These are phyloP conservation scores for Parastagonospora nodorum DNA, from an alignment of 2,329 filamentous ascomycete genomes.

Conservation along the genomic window DNA sequence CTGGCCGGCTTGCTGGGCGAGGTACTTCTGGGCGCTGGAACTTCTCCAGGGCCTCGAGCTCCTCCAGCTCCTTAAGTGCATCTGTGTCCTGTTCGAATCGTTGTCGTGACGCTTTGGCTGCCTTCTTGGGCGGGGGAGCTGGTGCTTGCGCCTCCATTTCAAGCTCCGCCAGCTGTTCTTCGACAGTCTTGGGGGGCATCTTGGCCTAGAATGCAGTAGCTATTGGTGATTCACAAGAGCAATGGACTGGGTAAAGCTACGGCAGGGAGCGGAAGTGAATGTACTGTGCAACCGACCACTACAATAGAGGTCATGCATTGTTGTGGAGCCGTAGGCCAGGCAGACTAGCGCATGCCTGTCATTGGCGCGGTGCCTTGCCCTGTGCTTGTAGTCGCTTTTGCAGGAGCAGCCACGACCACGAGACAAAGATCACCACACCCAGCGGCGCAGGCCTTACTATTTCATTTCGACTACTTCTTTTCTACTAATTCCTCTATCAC, in stretches of 20 bases:
- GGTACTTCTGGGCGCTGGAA: slow-evolving; percentile 61
- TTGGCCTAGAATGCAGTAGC: background rate
- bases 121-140: slow-evolving; percentile 50
- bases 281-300: background rate
- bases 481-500: slow-evolving; percentile 20
- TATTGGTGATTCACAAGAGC: slow-evolving; percentile 1
- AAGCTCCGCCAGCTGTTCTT: slow-evolving; percentile 56
- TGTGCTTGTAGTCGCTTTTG: slow-evolving; percentile 32
- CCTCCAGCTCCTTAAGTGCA: slow-evolving; percentile 85
- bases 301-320: slow-evolving; percentile 11
- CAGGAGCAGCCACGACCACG: slow-evolving; percentile 39
- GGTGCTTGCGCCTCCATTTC: slow-evolving; percentile 41
- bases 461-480: slow-evolving; percentile 21
- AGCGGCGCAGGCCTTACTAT: slow-evolving; percentile 21
- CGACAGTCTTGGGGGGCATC: slow-evolving; percentile 49
- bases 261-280: background rate
- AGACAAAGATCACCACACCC: slow-evolving; percentile 43
- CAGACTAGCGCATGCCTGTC: slow-evolving; percentile 24
- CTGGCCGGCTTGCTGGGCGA: slow-evolving; percentile 69
- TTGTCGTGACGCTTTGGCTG: slow-evolving; percentile 50
- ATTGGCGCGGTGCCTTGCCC: slow-evolving; percentile 34
- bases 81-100: slow-evolving; percentile 62
- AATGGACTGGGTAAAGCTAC: background rate
- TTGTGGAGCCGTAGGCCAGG: slow-evolving; percentile 10
- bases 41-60: slow-evolving; percentile 60